A percentile compares a stretch with the other conserved stretches of the same genome.
These are phyloP conservation scores for Peterozyma toletana DNA, from an alignment of 805 yeast species.

Conservation along the genomic window DNA sequence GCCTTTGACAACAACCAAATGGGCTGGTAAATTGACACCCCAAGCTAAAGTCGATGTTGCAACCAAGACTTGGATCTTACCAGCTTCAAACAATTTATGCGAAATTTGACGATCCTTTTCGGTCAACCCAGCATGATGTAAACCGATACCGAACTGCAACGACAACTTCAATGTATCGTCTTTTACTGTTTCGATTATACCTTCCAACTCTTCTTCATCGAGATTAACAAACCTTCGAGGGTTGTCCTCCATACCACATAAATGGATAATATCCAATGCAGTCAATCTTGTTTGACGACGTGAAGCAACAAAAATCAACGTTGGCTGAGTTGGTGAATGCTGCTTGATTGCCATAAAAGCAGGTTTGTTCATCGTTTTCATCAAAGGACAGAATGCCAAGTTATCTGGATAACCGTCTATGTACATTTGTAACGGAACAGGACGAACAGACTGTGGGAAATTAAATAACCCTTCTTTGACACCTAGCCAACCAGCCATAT, in stretches of 20 bases:
- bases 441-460: slow-evolving; percentile 76
- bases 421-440: slow-evolving; percentile 81
- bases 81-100: slow-evolving; percentile 63
- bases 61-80: slow-evolving; percentile 60
- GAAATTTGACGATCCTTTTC: slow-evolving; percentile 66
- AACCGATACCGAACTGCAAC: slow-evolving; percentile 72
- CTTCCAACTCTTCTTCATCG: slow-evolving; percentile 55
- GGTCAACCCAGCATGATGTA: slow-evolving; percentile 78
- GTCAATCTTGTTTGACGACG: slow-evolving; percentile 78
- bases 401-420: slow-evolving; percentile 84
- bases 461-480: slow-evolving; percentile 70
- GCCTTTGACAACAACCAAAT: slow-evolving; percentile 71
- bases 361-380: slow-evolving; percentile 87
- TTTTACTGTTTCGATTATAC: slow-evolving; percentile 46
- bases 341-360: slow-evolving; percentile 89
- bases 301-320: slow-evolving; percentile 77
- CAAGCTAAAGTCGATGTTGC: slow-evolving; percentile 84
- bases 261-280: slow-evolving; percentile 68
- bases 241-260: slow-evolving; percentile 73
- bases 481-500: slow-evolving; percentile 81
- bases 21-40: slow-evolving; percentile 83
- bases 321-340: slow-evolving; percentile 83
- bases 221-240: slow-evolving; percentile 65
- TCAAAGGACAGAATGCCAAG: slow-evolving; percentile 72
- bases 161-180: slow-evolving; percentile 78